phyloP scores from a whole-genome alignment of 805 yeast genomes.

The Wickerhamomyces canadensis region DNA sequence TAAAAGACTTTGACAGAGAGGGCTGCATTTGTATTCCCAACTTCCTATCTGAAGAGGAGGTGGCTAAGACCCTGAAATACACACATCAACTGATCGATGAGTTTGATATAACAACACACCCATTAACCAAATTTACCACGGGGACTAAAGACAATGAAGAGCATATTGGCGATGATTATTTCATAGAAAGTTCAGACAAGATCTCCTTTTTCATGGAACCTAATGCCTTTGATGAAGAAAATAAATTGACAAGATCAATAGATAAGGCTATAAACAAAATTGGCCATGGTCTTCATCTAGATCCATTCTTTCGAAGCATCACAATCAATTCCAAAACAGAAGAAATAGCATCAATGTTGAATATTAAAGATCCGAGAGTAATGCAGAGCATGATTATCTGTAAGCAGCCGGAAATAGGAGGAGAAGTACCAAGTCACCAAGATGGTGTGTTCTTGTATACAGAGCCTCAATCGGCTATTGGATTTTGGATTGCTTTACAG shows the following conservation, averaged over 20 bases:
- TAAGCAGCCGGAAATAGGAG: constrained; percentile 71
- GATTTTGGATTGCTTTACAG: constrained; percentile 80
- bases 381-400: constrained; percentile 76
- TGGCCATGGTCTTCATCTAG: constrained; percentile 72
- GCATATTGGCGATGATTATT: constrained; percentile 72
- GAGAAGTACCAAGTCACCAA: constrained; percentile 72
- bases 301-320: constrained; percentile 40
- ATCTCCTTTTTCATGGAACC: constrained; percentile 66
- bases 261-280: constrained; percentile 64
- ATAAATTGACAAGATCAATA: constrained; percentile 47
- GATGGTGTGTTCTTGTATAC: constrained; percentile 73
- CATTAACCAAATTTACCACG: constrained; percentile 67
- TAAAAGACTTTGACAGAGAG: constrained; percentile 41
- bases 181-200: constrained; percentile 63
- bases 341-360: constrained; percentile 46
- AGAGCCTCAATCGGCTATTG: constrained; percentile 63
- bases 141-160: constrained; percentile 35
- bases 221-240: constrained; percentile 53
- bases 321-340: constrained; percentile 48
- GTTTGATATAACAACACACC: constrained; percentile 54
- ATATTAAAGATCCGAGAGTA: constrained; percentile 60
- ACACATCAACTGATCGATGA: constrained; percentile 40
- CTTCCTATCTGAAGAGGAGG: constrained; percentile 42
- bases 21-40: constrained; percentile 60
- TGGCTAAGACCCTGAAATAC: constrained; percentile 34